Conservation (phyloP, 805 yeast genomes). For the Komagataella kurtzmanii region DNA sequence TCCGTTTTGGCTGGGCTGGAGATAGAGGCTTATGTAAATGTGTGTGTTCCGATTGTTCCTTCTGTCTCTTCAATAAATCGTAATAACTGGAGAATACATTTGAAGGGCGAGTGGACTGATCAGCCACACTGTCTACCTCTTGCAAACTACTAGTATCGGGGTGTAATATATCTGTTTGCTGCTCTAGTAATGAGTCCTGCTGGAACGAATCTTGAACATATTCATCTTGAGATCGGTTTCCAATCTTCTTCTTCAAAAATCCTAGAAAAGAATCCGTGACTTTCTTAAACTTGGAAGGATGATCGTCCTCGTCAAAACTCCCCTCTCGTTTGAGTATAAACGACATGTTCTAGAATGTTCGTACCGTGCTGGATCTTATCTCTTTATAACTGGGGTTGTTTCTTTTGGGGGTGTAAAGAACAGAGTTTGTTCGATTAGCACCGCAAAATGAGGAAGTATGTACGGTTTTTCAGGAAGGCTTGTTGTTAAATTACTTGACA, state of each 20-base stretch:
- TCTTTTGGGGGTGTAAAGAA: neutral
- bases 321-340: neutral
- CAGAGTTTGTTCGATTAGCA: neutral
- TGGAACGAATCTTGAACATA: neutral
- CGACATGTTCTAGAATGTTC: neutral
- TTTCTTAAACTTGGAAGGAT: neutral
- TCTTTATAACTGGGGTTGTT: neutral
- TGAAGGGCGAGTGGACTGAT: neutral
- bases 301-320: neutral
- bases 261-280: neutral
- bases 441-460: neutral
- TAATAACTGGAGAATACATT: neutral
- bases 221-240: neutral
- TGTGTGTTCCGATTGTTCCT: neutral
- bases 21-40: neutral
- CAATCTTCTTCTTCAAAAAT: neutral
- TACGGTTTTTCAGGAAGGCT: conserved; percentile 3
- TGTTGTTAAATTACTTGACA: neutral
- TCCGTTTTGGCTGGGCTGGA: neutral
- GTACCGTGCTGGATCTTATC: neutral
- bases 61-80: neutral
- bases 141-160: neutral
- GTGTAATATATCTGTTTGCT: neutral
- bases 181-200: neutral
- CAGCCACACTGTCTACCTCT: neutral